Evolutionary conservation across 768 basidiomycete genomes (phyloP), one percentile per base, ranked within the genome.

Genomic region (Panaeolus papilionaceus): DNA sequence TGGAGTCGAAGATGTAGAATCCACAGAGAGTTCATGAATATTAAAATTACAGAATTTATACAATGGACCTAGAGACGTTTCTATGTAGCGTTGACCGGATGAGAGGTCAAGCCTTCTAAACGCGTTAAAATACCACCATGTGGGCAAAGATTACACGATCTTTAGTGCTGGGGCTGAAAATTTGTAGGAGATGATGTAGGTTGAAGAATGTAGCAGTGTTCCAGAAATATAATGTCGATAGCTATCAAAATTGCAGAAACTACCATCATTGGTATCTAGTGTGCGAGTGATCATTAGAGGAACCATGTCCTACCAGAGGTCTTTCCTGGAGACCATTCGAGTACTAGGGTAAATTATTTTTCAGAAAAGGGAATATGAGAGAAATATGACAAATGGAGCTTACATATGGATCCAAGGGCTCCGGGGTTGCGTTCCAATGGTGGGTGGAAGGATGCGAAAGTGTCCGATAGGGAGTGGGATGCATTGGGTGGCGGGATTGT

Each of bases 361-460:
- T 44, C 40, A n/a, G 64, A 64, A 45, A 47, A 12, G 14, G 28
- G 54, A 28, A 65, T 68, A 64, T 70, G 38, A 42, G 61, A 66
- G 40, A 67, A 61, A 11, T 61, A 63, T 44, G 66, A 64, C 11
- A 38, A 51, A 44, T 44, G n/a, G 16, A 40, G 61, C 90, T 81
- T 77, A 93, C 92, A 76, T 87, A 92, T 66, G 89, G 76, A 58
- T 92, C 89, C 74, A 89, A 82, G 14, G 85, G 81, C 71, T 89
- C 85, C 20, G 85, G 80, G 44, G 84, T 74, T n/a, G 84, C 80
- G 62, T 81, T 80, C 89, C 89, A 91, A 64, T 88, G 87, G 62
- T 80, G 80, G 67, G 83, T 73, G 66, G 81, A 74, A 63, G 84
- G 83, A 68, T 88, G 85, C 61, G 81, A 81, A 73, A 86, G 80